Evolutionary conservation across 164 flowering plant species (phyloP).

Genomic region (Taxillus chinensis): DNA sequence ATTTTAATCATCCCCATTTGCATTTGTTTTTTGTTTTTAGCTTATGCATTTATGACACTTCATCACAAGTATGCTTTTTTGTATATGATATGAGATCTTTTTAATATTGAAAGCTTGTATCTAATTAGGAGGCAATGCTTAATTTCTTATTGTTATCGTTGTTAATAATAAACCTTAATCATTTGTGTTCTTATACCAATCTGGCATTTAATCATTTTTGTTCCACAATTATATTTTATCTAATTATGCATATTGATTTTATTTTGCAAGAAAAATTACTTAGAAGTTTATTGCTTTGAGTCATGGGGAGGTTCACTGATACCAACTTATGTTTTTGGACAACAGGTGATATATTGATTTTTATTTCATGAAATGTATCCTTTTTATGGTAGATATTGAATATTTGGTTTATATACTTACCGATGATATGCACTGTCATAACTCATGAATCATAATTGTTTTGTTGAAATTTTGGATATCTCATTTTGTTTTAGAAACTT

Average conservation of each 20-base stretch:
- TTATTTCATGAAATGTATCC: not conserved
- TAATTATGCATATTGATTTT: slow-evolving; percentile 5
- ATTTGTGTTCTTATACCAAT: too few species aligned
- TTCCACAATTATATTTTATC: not conserved
- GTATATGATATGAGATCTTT: not conserved
- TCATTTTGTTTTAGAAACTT: too few species aligned
- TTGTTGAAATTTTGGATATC: too few species aligned
- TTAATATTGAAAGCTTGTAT: not conserved
- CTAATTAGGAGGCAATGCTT: not conserved
- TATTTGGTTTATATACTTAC: too few species aligned
- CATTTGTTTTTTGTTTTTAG: too few species aligned
- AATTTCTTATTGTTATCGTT: too few species aligned
- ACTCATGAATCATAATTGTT: too few species aligned
- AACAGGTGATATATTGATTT: slow-evolving; percentile 52
- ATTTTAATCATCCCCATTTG: too few species aligned
- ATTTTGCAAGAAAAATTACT: slow-evolving; percentile 72
- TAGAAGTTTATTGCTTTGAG: slow-evolving; percentile 87
- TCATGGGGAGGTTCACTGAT: slow-evolving; percentile 92
- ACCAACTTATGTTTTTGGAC: slow-evolving; percentile 65
- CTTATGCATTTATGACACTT: too few species aligned
- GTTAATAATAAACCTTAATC: too few species aligned
- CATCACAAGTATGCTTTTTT: too few species aligned
- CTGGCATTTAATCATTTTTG: not conserved
- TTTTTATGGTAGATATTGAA: not conserved
- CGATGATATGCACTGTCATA: too few species aligned